Percentiles rank a stretch among this genome's conserved stretches.
These are phyloP conservation scores for Geotrichum armillariae DNA, from an alignment of 1,139 yeast genomes.

Conservation along the genomic window DNA sequence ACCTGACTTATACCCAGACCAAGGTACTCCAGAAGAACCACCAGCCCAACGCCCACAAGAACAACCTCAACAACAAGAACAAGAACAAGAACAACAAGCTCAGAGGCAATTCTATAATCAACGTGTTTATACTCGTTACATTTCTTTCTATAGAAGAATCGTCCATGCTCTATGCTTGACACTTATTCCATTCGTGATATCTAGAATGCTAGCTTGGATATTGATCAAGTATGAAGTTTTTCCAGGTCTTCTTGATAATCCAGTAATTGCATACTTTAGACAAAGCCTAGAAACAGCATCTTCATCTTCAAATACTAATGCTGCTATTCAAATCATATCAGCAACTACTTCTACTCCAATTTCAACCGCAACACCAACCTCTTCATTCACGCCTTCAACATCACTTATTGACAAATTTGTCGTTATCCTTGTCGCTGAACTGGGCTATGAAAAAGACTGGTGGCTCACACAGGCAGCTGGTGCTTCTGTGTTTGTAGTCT, in stretches of 20 bases:
- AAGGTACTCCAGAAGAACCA: no score
- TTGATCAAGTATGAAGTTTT: constrained; percentile 11
- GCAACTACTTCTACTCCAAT: background rate
- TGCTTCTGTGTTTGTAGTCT: constrained; percentile 4
- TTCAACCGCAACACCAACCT: background rate
- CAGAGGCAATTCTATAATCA: no score
- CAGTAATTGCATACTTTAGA: background rate
- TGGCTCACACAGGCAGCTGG: constrained; percentile 17
- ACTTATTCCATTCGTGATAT: constrained; percentile 9
- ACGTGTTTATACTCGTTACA: constrained; percentile 5
- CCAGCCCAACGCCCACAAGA: no score
- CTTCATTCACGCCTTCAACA: constrained; percentile 1
- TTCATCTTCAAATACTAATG: no score
- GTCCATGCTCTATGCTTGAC: constrained; percentile 14
- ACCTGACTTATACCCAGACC: no score
- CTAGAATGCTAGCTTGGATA: constrained; percentile 10
- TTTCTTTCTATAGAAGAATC: constrained; percentile 9
- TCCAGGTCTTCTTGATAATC: constrained; percentile 5
- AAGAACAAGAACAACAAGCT: no score
- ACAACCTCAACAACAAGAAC: no score
- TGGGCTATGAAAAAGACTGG: constrained; percentile 14
- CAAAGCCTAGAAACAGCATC: background rate
- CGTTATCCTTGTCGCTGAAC: constrained; percentile 13
- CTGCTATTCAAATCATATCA: no score
- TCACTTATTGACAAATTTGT: constrained; percentile 11